Evolutionary conservation across 2,329 filamentous ascomycete species (phyloP).

Genomic region (Fusarium sarcochroum): DNA sequence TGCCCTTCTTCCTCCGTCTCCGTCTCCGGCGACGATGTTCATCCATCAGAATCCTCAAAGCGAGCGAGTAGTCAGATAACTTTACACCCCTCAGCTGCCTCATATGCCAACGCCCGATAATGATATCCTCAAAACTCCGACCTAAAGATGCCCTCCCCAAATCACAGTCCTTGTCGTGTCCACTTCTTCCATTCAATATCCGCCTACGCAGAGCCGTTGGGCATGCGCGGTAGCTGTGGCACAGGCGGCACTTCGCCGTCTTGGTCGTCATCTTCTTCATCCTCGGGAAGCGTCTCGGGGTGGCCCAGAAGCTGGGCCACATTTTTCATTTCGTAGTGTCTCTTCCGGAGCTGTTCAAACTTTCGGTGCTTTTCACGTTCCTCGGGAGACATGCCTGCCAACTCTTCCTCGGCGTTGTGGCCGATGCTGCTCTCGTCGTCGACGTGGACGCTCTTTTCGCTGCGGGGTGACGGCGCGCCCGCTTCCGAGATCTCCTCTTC

Average conservation of each 20-base stretch:
- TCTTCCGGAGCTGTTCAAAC: conserved; percentile 93
- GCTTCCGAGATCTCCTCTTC: conserved; percentile 77
- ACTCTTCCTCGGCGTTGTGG: conserved; percentile 70
- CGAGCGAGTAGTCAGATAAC: conserved; percentile 31
- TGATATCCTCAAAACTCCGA: conserved; percentile 50
- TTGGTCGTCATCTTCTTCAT: conserved; percentile 72
- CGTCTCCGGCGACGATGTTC: conserved; percentile 17
- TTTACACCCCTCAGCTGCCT: conserved; percentile 22
- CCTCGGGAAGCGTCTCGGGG: conserved; percentile 75
- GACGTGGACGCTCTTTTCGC: conserved; percentile 84
- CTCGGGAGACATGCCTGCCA: conserved; percentile 72
- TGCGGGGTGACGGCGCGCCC: conserved; percentile 53
- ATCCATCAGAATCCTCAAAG: conserved; percentile 36
- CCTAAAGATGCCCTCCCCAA: conserved; percentile 30
- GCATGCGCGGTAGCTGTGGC: conserved; percentile 60
- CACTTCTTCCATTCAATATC: conserved; percentile 6
- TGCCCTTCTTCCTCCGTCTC: conserved; percentile 28
- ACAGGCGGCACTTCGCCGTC: conserved; percentile 59
- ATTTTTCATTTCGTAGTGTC: conserved; percentile 98
- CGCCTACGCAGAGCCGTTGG: conserved; percentile 55
- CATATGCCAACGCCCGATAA: conserved; percentile 47
- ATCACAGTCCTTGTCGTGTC: conserved; percentile 25
- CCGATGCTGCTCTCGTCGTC: conserved; percentile 71
- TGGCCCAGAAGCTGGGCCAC: conserved; percentile 89
- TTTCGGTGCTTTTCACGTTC: conserved; percentile 91